phyloP scores from a whole-genome alignment of 2,329 filamentous ascomycete genomes.

The Mariannaea sp. region DNA sequence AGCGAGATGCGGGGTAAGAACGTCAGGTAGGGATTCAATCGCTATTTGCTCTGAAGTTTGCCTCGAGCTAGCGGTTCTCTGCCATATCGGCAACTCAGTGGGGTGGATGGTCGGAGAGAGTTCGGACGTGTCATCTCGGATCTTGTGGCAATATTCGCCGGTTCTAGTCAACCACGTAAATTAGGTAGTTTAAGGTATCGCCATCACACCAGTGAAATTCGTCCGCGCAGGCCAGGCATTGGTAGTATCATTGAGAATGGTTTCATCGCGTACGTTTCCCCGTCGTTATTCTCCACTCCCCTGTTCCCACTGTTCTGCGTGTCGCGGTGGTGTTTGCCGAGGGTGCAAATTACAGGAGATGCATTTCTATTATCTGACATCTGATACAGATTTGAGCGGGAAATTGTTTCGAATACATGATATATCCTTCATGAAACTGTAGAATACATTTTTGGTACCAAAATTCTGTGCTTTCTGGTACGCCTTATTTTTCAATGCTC shows the following conservation, averaged over 20 bases:
- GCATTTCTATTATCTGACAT: neutral
- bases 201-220: no score
- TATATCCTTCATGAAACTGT: no score
- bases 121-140: conserved; percentile 3
- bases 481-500: no score
- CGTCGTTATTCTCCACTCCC: no score
- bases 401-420: neutral
- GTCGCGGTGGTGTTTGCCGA: neutral
- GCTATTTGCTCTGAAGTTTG: neutral
- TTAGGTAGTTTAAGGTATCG: no score
- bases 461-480: conserved; percentile 4
- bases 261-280: no score
- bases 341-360: neutral
- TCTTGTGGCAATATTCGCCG: neutral
- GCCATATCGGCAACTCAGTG: conserved; percentile 8
- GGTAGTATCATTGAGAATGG: no score
- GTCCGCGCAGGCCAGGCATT: no score
- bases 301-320: no score
- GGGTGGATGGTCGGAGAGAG: neutral
- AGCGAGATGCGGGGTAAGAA: conserved; percentile 23
- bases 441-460: no score
- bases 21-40: conserved; percentile 7
- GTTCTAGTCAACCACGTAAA: no score
- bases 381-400: neutral
- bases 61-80: neutral